Base-by-base conservation (phyloP, 768 basidiomycete genomes). In the Paxillus involutus region DNA sequence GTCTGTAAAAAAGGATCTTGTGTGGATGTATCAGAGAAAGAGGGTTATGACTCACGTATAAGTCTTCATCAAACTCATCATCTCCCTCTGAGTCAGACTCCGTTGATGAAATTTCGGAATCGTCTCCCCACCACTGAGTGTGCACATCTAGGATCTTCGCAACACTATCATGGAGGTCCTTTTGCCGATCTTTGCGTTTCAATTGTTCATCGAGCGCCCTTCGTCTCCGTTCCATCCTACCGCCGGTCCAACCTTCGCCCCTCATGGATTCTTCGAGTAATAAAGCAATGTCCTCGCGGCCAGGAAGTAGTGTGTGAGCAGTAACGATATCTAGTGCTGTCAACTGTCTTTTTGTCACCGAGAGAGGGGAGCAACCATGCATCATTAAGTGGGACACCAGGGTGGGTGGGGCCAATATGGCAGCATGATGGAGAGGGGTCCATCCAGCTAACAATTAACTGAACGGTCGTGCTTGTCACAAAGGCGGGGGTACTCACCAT, bases 351-450 rank as follows among this genome's bases (percentile, higher is more conserved):
- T 78, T 80, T 24, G 95, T 96, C 43, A 82, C 67, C 6, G 85
- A 80, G 57, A 91, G 85, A 0, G 91, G 85, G 24, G 92, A 94
- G 57, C 91, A 92, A 44, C 93, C 92, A 61, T 93, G 90, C 11
- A 92, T 96, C 73, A 98, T 86, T 21, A 99, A 78, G 76, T 93
- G 88, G 0, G 94, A 93, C 19, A 98, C 82, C 19, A 98, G 76
- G 3, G 94, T 94, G 3, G 95, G 91, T 32, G 96, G 94, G 12
- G 92, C 85, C 36, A 91, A 75, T 48, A 98, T 73, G 8, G 90
- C 90, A 8, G 96, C 93, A 73, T 96, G 88, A 64, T 98, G 96
- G 12, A 99, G 77, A 3, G 95, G 86, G 10, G 92, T 94, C 97
- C 97, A 98, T 33, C 96, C 95, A 56, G 83, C 94, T 97, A 62